Evolutionary conservation across 371 early-diverging fungal species (phyloP).

Genomic region (Rhizopus microsporus): DNA sequence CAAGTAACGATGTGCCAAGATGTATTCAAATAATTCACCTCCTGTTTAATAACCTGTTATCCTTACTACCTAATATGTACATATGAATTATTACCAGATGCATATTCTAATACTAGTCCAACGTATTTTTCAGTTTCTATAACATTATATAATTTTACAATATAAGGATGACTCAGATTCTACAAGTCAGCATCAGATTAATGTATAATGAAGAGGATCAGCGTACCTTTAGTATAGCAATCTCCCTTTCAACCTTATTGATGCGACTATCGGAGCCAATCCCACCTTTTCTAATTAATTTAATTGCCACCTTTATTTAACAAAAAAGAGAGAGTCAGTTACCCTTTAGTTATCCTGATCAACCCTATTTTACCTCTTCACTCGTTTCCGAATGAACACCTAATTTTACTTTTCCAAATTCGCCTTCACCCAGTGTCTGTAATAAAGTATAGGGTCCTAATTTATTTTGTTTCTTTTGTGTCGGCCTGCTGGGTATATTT

Average conservation of each 20-base stretch:
- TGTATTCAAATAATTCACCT: constrained; percentile 73
- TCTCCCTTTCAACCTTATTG: constrained; percentile 74
- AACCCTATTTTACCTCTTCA: constrained; percentile 73
- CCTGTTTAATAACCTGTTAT: constrained; percentile 19
- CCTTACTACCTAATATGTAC: constrained; percentile 15
- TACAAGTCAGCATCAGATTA: constrained; percentile 23
- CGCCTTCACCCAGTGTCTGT: constrained; percentile 73
- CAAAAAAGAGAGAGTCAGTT: neutral
- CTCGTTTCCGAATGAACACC: constrained; percentile 88
- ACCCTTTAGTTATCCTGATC: neutral
- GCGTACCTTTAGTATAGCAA: constrained; percentile 63
- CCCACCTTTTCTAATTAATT: constrained; percentile 64
- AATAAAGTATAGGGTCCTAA: constrained; percentile 22
- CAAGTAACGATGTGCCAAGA: constrained; percentile 59
- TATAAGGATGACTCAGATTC: constrained; percentile 72
- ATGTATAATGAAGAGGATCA: too few relatives aligned
- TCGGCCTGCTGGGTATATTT: constrained; percentile 8
- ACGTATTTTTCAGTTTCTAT: constrained; percentile 74
- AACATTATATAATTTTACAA: constrained; percentile 75
- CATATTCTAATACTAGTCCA: constrained; percentile 72
- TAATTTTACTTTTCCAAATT: constrained; percentile 97
- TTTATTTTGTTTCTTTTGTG: constrained; percentile 22
- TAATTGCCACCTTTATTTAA: constrained; percentile 61
- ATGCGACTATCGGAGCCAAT: constrained; percentile 49
- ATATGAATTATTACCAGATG: constrained; percentile 55